A percentile compares a stretch with the other conserved stretches of the same genome.
phyloP scores from a whole-genome alignment of 495 filamentous ascomycete genomes.

The Staphylotrichum tortipilum region DNA sequence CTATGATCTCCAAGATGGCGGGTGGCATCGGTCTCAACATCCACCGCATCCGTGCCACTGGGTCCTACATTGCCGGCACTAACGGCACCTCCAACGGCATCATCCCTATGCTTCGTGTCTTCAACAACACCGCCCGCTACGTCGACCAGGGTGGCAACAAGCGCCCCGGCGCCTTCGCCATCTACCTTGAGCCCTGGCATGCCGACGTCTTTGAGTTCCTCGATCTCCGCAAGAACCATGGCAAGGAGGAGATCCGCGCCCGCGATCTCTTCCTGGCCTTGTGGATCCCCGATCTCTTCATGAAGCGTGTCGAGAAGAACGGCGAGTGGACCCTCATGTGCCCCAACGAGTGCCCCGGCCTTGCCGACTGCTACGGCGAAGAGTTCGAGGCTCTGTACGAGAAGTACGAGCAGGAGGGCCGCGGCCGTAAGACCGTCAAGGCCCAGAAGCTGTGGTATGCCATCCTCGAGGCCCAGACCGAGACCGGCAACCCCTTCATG shows the following conservation, averaged over 20 bases:
- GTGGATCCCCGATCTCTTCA: conserved; percentile 98
- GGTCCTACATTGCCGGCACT: conserved; percentile 93
- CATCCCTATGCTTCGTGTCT: conserved; percentile 94
- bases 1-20: conserved; percentile 98
- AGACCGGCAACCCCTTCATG: conserved; percentile 99
- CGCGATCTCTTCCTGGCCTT: conserved; percentile 96
- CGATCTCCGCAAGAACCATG: conserved; percentile 97
- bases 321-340: conserved; percentile 96
- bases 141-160: conserved; percentile 99
- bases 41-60: conserved; percentile 91
- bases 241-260: conserved; percentile 94
- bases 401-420: conserved; percentile 83
- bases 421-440: conserved; percentile 82
- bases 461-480: conserved; percentile 93
- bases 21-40: conserved; percentile 95
- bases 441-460: conserved; percentile 99
- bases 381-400: conserved; percentile 95
- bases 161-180: conserved; percentile 94
- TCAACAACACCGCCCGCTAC: conserved; percentile 97
- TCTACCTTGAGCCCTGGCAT: conserved; percentile 99
- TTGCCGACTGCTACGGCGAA: conserved; percentile 94
- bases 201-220: conserved; percentile 95
- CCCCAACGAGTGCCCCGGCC: conserved; percentile 86
- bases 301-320: conserved; percentile 97
- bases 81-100: conserved; percentile 97